Base-by-base conservation (phyloP, 495 filamentous ascomycete species). In the Talaromyces thailandensis region DNA sequence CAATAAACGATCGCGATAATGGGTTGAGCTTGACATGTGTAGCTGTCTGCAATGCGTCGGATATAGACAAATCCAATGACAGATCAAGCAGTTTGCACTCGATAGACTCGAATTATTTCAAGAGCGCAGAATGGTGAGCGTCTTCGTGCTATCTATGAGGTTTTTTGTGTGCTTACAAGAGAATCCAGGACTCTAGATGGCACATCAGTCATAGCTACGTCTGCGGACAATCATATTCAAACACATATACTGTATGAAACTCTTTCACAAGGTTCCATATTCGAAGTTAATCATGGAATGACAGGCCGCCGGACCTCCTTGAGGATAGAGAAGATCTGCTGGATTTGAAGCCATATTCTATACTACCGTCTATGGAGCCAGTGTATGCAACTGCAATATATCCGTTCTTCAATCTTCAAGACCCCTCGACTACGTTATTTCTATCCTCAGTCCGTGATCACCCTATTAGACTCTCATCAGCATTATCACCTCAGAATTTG, bases 141-240 rank as follows among this genome's bases (percentile, higher is more conserved):
- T 14, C 37, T 16, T 31, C 6, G 9, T 48, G 12, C 53, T 56
- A 21, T 51, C 45, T 48, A 14, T 9, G 16, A 29, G 8, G 24
- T 24, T 24, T 18, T 4, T 21, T n/a, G 8, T 26, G 55, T 51
- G 21, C 23, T 48, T 2, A 28, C 2, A n/a, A 18, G 18, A 58
- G 2, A 18, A 51, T 43, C 37, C 66, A 85, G 86, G 87, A 84
- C 90, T 6, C 85, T 89, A 53, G 93, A 96, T 69, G 91, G 93
- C 16, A 94, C 91, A 9, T 84, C 84, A 6, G 74, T 97, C 55
- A 69, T 98, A 67, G 89, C 92, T n/a, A 81, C 82, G 26, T 87
- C 81, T 43, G 85, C 84, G 6, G 81, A 90, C 63, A 84, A 92
- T 66, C 77, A 74, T 55, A 78, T 95, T 48, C 79, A 84, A 57